These are phyloP conservation scores for Rhodotorula sp. DNA, from an alignment of 1,284 basidiomycete species.

Conservation along the genomic window DNA sequence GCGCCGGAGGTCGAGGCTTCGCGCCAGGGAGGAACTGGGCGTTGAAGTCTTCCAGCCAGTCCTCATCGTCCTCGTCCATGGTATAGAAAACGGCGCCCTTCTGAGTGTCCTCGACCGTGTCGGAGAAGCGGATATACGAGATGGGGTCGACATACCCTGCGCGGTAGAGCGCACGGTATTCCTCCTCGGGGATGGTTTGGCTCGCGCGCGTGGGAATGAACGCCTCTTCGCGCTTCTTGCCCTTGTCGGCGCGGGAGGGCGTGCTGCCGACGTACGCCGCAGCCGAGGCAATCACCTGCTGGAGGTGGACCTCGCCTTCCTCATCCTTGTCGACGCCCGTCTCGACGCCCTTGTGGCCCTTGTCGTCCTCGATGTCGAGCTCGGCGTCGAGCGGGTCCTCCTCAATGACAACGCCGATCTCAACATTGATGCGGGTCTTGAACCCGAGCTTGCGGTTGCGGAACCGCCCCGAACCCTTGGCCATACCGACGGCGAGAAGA, in stretches of 20 bases:
- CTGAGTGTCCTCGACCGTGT: conserved; percentile 80
- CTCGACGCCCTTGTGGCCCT: conserved; percentile 43
- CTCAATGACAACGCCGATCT: conserved; percentile 45
- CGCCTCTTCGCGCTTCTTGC: conserved; percentile 33
- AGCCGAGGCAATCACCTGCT: conserved; percentile 75
- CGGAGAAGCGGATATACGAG: conserved; percentile 80
- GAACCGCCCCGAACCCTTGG: conserved; percentile 46
- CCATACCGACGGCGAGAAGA: conserved; percentile 20
- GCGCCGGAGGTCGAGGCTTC: background rate
- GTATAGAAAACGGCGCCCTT: conserved; percentile 73
- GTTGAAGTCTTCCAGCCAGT: conserved; percentile 91
- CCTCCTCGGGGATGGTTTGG: conserved; percentile 71
- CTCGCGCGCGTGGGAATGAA: conserved; percentile 92
- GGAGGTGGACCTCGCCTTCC: conserved; percentile 76
- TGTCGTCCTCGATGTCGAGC: conserved; percentile 38
- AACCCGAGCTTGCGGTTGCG: conserved; percentile 50
- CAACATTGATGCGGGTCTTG: conserved; percentile 48
- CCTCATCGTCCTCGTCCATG: conserved; percentile 94
- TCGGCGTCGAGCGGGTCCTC: conserved; percentile 39
- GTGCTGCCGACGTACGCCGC: conserved; percentile 55
- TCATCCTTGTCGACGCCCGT: conserved; percentile 51
- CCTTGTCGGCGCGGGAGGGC: conserved; percentile 8
- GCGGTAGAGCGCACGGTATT: conserved; percentile 71
- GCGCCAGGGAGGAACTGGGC: conserved; percentile 25
- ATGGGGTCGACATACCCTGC: conserved; percentile 70